phyloP scores from a whole-genome alignment of 148 eudicot species.

The Selenicereus undatus region DNA sequence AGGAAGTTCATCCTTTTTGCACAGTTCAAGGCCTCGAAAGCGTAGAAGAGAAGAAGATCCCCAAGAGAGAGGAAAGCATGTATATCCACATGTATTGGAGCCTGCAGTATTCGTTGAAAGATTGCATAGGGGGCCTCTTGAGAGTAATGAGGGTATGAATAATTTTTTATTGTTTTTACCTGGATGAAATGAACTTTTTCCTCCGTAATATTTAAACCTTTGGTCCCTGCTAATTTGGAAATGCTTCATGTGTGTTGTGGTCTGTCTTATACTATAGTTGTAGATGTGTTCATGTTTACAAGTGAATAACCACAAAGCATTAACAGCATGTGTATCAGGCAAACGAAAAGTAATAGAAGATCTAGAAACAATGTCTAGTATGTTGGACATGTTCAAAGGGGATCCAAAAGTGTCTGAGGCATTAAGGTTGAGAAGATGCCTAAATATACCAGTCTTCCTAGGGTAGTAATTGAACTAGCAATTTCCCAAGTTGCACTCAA shows the following conservation, averaged over 20 bases:
- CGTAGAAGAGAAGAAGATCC: constrained; percentile 53
- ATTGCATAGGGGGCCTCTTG: constrained; percentile 28
- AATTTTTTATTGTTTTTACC: neutral
- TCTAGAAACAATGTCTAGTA: neutral
- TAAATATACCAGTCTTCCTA: too few relatives aligned
- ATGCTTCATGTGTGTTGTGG: neutral
- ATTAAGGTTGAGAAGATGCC: too few relatives aligned
- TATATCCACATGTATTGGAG: constrained; percentile 61
- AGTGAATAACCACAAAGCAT: neutral
- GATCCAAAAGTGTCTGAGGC: too few relatives aligned
- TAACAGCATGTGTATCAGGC: neutral
- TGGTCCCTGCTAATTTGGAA: neutral
- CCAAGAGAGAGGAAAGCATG: constrained; percentile 53
- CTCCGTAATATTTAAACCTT: neutral
- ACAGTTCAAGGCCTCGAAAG: constrained; percentile 69
- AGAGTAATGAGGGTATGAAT: constrained; percentile 48
- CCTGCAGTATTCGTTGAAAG: constrained; percentile 34
- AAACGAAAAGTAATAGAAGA: neutral
- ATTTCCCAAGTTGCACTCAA: neutral
- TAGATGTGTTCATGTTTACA: neutral
- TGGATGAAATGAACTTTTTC: neutral
- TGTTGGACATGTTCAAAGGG: neutral
- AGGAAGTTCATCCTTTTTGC: constrained; percentile 21
- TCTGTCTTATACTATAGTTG: neutral
- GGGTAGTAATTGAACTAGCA: neutral